A percentile compares a stretch with the other conserved stretches of the same genome.
Evolutionary conservation across 2,329 filamentous ascomycete genomes (phyloP).

Genomic region (Neurospora sp.): DNA sequence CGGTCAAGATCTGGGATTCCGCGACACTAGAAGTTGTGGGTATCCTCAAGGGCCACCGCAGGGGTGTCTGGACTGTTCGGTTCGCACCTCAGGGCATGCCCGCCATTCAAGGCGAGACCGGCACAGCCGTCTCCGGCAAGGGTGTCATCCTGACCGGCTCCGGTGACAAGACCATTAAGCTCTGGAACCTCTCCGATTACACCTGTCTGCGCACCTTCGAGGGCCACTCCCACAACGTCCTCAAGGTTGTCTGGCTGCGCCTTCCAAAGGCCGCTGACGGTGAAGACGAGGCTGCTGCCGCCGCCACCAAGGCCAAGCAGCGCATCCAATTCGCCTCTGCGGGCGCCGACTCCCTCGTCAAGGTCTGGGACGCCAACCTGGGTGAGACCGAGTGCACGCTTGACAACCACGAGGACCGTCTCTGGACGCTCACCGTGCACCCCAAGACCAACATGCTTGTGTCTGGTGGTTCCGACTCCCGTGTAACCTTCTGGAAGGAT

Average conservation of each 20-base stretch:
- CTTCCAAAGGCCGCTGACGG: constrained; percentile 25
- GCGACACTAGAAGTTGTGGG: constrained; percentile 85
- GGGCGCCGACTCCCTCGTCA: constrained; percentile 88
- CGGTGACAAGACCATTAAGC: constrained; percentile 89
- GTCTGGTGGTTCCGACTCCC: constrained; percentile 86
- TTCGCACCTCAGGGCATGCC: constrained; percentile 78
- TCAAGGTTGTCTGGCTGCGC: constrained; percentile 85
- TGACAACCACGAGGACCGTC: constrained; percentile 93
- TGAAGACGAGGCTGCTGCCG: constrained; percentile 31
- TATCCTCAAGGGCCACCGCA: constrained; percentile 81
- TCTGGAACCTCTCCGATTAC: constrained; percentile 91
- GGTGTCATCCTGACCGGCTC: constrained; percentile 83
- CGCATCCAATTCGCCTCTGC: constrained; percentile 71
- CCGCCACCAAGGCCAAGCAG: constrained; percentile 33
- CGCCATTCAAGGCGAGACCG: constrained; percentile 59
- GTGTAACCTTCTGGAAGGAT: constrained; percentile 91
- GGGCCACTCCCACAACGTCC: constrained; percentile 88
- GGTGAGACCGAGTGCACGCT: constrained; percentile 83
- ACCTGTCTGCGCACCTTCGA: constrained; percentile 89
- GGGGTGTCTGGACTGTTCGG: constrained; percentile 91
- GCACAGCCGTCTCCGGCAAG: constrained; percentile 57
- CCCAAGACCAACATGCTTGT: constrained; percentile 62
- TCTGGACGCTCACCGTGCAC: constrained; percentile 79
- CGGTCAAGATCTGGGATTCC: constrained; percentile 91
- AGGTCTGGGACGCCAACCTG: constrained; percentile 83